Evolutionary conservation across 2,329 filamentous ascomycete genomes (phyloP).

Genomic region (Phaeophleospora eucalypticola): DNA sequence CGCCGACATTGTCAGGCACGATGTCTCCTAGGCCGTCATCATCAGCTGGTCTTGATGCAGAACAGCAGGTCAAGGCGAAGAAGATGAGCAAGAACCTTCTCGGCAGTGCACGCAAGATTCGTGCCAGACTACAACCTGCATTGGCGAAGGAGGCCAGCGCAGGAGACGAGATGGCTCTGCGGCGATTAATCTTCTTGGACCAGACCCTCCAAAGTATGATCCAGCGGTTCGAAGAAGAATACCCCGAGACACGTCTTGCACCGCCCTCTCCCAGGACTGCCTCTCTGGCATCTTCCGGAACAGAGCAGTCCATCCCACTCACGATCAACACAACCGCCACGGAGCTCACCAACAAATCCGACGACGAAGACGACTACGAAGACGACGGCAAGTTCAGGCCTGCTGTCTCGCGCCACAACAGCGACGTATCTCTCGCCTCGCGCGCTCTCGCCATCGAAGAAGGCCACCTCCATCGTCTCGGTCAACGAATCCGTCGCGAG

Average conservation of each 20-base stretch:
- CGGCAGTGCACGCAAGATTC: slow-evolving; percentile 82
- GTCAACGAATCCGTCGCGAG: slow-evolving; percentile 62
- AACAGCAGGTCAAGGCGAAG: slow-evolving; percentile 63
- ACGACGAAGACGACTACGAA: slow-evolving; percentile 29
- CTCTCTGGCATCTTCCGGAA: slow-evolving; percentile 16
- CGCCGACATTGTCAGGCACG: slow-evolving; percentile 40
- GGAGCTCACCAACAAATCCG: slow-evolving; percentile 26
- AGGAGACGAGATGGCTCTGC: slow-evolving; percentile 70
- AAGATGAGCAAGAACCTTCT: slow-evolving; percentile 92
- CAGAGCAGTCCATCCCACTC: slow-evolving; percentile 13
- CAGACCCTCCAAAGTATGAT: slow-evolving; percentile 87
- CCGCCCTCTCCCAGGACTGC: slow-evolving; percentile 15
- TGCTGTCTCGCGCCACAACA: slow-evolving; percentile 54
- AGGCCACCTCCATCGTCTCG: slow-evolving; percentile 65
- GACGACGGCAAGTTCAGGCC: slow-evolving; percentile 34
- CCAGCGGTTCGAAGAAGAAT: slow-evolving; percentile 92
- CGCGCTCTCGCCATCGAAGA: slow-evolving; percentile 64
- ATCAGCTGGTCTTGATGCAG: slow-evolving; percentile 27
- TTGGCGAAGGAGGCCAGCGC: slow-evolving; percentile 68
- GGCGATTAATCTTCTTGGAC: slow-evolving; percentile 81
- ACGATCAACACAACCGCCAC: slow-evolving; percentile 12
- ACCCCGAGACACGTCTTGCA: slow-evolving; percentile 72
- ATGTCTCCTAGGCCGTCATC: slow-evolving; percentile 37
- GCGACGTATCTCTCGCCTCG: slow-evolving; percentile 64
- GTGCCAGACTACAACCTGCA: slow-evolving; percentile 75